Percentiles rank a stretch among this genome's conserved stretches.
These are phyloP conservation scores for Lactarius psammicola DNA, from an alignment of 768 basidiomycete species.

Conservation along the genomic window DNA sequence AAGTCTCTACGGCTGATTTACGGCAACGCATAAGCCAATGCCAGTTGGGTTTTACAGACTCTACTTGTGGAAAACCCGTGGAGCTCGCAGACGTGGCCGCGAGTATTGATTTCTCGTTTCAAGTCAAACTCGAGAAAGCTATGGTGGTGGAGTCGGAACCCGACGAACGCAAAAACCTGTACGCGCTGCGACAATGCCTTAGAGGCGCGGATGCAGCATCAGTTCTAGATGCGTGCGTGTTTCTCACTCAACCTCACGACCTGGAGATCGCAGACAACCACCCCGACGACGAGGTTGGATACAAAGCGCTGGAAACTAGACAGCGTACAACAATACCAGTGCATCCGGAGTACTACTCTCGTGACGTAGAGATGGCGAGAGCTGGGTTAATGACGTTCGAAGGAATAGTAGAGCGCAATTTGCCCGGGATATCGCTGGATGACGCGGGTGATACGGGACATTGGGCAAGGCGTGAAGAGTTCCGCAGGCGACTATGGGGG, in stretches of 20 bases:
- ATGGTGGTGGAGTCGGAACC: background rate
- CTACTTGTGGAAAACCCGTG: conserved; percentile 1
- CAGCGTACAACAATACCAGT: conserved; percentile 20
- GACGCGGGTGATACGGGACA: conserved; percentile 3
- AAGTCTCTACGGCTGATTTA: conserved; percentile 18
- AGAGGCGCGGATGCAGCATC: conserved; percentile 26
- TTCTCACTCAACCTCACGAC: conserved; percentile 7
- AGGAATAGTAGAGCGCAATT: conserved; percentile 13
- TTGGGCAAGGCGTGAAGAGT: conserved; percentile 20
- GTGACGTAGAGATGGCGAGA: conserved; percentile 16
- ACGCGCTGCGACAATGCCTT: conserved; percentile 13
- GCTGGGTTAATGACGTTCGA: conserved; percentile 11
- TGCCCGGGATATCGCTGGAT: conserved; percentile 4
- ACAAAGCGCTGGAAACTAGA: conserved; percentile 29
- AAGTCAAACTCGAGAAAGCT: conserved; percentile 11
- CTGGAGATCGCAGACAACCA: conserved; percentile 20
- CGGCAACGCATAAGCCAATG: conserved; percentile 26
- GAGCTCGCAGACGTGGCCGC: background rate
- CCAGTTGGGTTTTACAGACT: conserved; percentile 23
- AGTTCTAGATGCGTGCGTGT: conserved; percentile 24
- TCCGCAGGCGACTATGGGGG: conserved; percentile 33
- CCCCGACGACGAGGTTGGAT: conserved; percentile 59
- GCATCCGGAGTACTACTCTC: conserved; percentile 24
- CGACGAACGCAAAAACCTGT: conserved; percentile 15
- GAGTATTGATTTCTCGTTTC: conserved; percentile 19